phyloP scores from a whole-genome alignment of 305 asterid species.

The Solanum hybrid region DNA sequence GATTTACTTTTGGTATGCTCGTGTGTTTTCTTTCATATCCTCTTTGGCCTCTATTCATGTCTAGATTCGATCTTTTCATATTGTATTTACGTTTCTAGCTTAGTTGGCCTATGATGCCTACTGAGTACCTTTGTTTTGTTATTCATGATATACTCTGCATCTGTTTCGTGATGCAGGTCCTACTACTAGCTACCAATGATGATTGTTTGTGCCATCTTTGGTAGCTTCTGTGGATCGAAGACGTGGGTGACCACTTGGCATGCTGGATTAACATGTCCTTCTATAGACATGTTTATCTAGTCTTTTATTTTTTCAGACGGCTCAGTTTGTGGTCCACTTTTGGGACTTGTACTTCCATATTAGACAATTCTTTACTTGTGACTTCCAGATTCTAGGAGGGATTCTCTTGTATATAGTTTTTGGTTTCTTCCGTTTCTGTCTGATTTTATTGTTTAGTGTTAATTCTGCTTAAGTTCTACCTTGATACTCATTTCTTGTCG shows the following conservation, averaged over 20 bases:
- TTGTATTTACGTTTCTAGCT: no score
- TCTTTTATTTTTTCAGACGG: background rate
- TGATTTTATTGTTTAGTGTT: no score
- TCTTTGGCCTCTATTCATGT: no score
- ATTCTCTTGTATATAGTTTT: background rate
- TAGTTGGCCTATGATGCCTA: no score
- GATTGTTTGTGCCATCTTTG: no score
- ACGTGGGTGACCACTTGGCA: background rate
- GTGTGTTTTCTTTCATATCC: background rate
- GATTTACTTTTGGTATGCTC: no score
- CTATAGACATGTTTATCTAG: background rate
- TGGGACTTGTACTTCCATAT: background rate
- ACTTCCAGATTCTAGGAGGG: background rate
- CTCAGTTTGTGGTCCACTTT: background rate
- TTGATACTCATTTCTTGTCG: background rate
- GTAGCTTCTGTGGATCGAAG: no score
- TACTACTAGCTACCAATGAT: no score
- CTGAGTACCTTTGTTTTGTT: no score
- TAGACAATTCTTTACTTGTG: background rate
- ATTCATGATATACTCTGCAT: no score
- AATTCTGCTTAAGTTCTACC: background rate
- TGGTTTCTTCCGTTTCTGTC: background rate
- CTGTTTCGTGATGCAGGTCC: no score
- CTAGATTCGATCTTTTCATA: no score
- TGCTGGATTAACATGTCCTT: background rate